phyloP scores from a whole-genome alignment of 2,329 filamentous ascomycete genomes.

The Colletotrichum karsti region DNA sequence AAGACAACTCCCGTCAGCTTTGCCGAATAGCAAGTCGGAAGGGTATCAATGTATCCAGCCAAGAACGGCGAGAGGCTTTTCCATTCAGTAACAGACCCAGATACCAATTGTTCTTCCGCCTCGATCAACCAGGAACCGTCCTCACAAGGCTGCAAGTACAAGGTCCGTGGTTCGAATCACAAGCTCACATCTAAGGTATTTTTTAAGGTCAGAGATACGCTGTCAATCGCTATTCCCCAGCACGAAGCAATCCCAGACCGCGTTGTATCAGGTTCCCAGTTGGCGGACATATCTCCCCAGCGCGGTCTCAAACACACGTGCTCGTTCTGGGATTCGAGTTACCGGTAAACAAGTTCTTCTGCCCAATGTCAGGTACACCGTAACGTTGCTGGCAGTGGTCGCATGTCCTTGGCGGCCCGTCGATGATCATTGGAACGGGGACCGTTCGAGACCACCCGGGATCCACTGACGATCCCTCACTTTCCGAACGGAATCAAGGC shows the following conservation, averaged over 20 bases:
- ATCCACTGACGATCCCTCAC: constrained; percentile 16
- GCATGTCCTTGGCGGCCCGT: constrained; percentile 21
- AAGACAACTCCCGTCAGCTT: not conserved
- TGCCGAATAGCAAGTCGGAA: not conserved
- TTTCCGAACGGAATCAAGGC: constrained; percentile 5
- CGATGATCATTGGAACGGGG: constrained; percentile 20
- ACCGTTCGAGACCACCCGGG: constrained; percentile 13
- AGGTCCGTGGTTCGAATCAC: not conserved
- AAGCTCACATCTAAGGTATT: constrained; percentile 22
- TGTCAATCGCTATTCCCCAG: constrained; percentile 16
- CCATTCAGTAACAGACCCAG: not conserved
- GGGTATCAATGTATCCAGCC: not conserved
- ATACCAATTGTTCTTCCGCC: not conserved
- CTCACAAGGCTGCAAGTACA: not conserved
- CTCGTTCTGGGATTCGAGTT: not conserved
- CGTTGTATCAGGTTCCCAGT: not conserved
- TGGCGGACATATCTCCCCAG: not conserved
- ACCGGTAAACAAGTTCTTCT: not conserved
- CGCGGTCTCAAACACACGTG: constrained; percentile 5
- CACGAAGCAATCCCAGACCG: not conserved
- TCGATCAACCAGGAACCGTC: not conserved
- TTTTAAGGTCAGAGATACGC: constrained; percentile 21
- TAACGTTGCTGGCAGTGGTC: not conserved
- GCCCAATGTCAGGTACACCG: not conserved
- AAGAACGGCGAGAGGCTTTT: not conserved